These are phyloP conservation scores for Mikania micrantha DNA, from an alignment of 129 eudicot genomes.

Conservation along the genomic window DNA sequence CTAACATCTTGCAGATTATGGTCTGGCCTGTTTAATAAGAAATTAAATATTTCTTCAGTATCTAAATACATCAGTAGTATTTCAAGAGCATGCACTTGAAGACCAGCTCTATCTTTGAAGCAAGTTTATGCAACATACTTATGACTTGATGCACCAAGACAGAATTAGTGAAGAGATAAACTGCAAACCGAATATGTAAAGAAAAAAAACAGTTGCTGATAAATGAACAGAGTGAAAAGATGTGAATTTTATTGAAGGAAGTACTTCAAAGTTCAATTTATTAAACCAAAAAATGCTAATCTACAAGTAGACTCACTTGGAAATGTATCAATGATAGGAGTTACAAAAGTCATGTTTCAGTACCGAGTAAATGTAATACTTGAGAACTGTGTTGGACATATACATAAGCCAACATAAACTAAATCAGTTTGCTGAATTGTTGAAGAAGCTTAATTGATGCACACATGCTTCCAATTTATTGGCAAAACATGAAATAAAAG, in stretches of 20 bases:
- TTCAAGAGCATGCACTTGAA: not conserved
- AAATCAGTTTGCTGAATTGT: not conserved
- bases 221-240: not conserved
- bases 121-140: not conserved
- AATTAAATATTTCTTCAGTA: not conserved
- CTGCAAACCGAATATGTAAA: not conserved
- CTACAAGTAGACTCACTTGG: not conserved
- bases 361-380: not conserved
- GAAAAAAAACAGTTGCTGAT: not conserved
- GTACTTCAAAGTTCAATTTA: not conserved
- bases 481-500: not conserved
- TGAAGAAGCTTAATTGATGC: not conserved
- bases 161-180: not conserved
- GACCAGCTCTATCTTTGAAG: slow-evolving; percentile 3
- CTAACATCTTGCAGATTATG: slow-evolving; percentile 72
- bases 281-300: not conserved
- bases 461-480: not conserved
- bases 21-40: slow-evolving; percentile 68
- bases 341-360: not conserved
- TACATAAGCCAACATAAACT: not conserved
- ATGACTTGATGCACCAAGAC: not conserved
- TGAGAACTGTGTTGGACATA: not conserved
- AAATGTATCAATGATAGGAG: not conserved
- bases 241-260: not conserved
- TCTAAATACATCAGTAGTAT: not conserved